Percentiles rank a stretch among this genome's conserved stretches.
phyloP scores from a whole-genome alignment of 2,329 filamentous ascomycete species.

The Aspergillus melleus region DNA sequence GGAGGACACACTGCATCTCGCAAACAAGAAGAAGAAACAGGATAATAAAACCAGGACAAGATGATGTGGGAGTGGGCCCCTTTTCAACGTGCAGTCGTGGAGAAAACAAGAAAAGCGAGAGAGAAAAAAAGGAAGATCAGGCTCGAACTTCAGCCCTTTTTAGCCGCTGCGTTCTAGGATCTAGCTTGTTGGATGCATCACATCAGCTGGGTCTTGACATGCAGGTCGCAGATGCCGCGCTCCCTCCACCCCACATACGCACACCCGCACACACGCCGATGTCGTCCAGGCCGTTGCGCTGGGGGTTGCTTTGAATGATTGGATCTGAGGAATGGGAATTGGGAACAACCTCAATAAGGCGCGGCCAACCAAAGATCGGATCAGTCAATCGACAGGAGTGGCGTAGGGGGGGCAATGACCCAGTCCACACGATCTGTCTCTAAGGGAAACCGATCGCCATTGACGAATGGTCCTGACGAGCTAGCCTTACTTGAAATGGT shows the following conservation, averaged over 20 bases:
- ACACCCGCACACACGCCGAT: background rate
- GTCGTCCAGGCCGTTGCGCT: constrained; percentile 12
- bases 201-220: constrained; percentile 28
- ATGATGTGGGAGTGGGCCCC: constrained; percentile 15
- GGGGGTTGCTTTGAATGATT: constrained; percentile 17
- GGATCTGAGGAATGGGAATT: constrained; percentile 3
- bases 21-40: background rate
- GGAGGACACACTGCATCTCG: background rate
- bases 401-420: constrained; percentile 4
- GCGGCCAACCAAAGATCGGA: constrained; percentile 13
- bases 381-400: constrained; percentile 11
- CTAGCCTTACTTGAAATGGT: constrained; percentile 24
- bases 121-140: constrained; percentile 1
- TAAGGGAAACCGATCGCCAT: constrained; percentile 15
- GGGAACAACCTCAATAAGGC: constrained; percentile 3
- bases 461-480: constrained; percentile 15
- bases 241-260: constrained; percentile 6
- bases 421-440: constrained; percentile 14
- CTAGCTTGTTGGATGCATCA: constrained; percentile 32
- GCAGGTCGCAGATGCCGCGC: constrained; percentile 22
- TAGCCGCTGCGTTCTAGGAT: constrained; percentile 18
- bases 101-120: constrained; percentile 3
- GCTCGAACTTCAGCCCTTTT: constrained; percentile 12
- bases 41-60: background rate
- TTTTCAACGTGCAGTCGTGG: constrained; percentile 23